Evolutionary conservation across 768 basidiomycete species (phyloP).

Genomic region (Coprinellus micaceus): DNA sequence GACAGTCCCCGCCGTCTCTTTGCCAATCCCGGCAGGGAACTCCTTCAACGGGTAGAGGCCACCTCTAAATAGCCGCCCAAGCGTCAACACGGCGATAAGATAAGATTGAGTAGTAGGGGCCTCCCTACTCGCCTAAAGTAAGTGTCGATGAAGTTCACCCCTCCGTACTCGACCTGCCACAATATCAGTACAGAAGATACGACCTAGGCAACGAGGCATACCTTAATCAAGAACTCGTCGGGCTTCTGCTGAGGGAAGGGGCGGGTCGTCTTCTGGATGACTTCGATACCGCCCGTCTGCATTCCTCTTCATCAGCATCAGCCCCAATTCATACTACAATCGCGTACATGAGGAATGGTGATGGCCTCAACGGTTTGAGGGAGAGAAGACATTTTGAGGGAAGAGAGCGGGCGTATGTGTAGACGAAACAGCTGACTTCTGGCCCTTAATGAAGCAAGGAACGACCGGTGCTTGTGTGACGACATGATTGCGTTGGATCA

Average conservation of each 20-base stretch:
- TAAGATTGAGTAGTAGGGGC: too few species aligned
- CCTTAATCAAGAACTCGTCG: conserved; percentile 53
- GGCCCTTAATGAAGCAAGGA: too few species aligned
- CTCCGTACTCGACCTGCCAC: conserved; percentile 62
- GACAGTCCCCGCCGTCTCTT: conserved; percentile 76
- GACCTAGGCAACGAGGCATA: neutral
- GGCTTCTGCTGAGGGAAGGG: conserved; percentile 64
- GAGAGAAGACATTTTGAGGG: conserved; percentile 39
- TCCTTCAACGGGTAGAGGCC: conserved; percentile 59
- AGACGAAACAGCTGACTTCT: too few species aligned
- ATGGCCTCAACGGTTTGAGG: conserved; percentile 68
- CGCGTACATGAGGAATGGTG: conserved; percentile 53
- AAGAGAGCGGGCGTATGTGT: neutral
- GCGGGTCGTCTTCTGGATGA: conserved; percentile 62
- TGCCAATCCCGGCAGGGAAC: conserved; percentile 69
- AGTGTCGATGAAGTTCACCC: conserved; percentile 86
- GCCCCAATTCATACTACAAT: neutral
- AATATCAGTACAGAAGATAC: neutral
- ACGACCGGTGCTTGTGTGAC: too few species aligned
- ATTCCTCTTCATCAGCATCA: neutral
- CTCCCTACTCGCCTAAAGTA: conserved; percentile 62
- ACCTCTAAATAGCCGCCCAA: conserved; percentile 30
- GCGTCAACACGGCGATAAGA: too few species aligned
- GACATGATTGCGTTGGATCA: too few species aligned
- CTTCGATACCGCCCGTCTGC: conserved; percentile 70